phyloP scores from a whole-genome alignment of 176 grass and related monocot species.

The Lolium multiflorum region DNA sequence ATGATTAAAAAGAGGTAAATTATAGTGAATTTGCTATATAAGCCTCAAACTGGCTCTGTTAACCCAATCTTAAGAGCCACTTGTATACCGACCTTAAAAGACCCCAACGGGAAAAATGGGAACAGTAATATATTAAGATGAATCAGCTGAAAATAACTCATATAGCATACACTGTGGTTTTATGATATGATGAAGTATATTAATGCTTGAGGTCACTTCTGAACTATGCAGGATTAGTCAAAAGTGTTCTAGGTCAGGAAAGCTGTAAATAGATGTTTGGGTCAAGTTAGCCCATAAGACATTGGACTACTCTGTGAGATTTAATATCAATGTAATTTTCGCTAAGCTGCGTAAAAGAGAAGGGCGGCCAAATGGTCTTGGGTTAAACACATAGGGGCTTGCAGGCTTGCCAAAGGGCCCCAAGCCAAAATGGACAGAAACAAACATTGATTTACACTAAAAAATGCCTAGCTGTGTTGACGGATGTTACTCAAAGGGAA shows the following conservation, averaged over 20 bases:
- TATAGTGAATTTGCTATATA: too few species aligned
- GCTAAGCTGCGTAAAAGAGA: not conserved
- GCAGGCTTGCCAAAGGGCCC: too few species aligned
- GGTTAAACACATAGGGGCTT: not conserved
- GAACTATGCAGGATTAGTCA: not conserved
- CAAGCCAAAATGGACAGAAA: too few species aligned
- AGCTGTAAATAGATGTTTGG: not conserved
- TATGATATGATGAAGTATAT: slow-evolving; percentile 1
- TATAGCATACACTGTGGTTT: not conserved
- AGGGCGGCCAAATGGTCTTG: not conserved
- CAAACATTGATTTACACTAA: too few species aligned
- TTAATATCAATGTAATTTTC: not conserved
- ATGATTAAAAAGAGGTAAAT: too few species aligned
- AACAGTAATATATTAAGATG: not conserved
- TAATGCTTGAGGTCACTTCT: not conserved
- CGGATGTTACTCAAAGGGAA: too few species aligned
- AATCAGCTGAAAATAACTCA: not conserved
- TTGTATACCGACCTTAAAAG: not conserved
- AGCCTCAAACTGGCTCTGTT: too few species aligned
- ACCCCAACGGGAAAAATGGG: not conserved
- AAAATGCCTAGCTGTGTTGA: too few species aligned
- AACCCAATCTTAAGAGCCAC: too few species aligned
- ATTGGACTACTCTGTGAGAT: not conserved
- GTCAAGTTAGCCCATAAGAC: not conserved
- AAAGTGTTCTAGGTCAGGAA: not conserved